Percentiles rank a stretch among this genome's conserved stretches.
phyloP scores from a whole-genome alignment of 2,329 filamentous ascomycete genomes.

The Fusarium sp. region DNA sequence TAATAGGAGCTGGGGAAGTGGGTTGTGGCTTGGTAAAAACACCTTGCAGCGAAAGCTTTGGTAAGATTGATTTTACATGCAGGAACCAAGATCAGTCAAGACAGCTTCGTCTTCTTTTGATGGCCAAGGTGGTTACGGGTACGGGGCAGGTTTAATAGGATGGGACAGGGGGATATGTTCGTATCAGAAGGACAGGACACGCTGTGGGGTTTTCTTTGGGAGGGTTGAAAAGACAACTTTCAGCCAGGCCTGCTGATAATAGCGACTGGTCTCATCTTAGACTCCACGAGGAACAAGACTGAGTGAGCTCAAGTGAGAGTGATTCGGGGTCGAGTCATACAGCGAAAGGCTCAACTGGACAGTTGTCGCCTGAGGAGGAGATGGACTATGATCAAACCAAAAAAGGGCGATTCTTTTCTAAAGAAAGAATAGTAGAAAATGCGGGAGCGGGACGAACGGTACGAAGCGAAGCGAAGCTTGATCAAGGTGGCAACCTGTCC shows the following conservation, averaged over 20 bases:
- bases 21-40: constrained; percentile 37
- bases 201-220: constrained; percentile 37
- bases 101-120: constrained; percentile 34
- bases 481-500: constrained; percentile 12
- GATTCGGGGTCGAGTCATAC: constrained; percentile 48
- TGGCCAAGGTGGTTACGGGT: constrained; percentile 21
- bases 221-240: constrained; percentile 44
- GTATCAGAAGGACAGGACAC: constrained; percentile 47
- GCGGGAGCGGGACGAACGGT: constrained; percentile 48
- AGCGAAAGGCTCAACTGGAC: constrained; percentile 17
- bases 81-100: constrained; percentile 33
- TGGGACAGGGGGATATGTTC: constrained; percentile 14
- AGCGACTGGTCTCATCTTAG: constrained; percentile 54
- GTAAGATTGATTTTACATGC: constrained; percentile 16
- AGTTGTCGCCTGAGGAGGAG: constrained; percentile 30
- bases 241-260: constrained; percentile 57
- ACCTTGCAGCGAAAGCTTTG: constrained; percentile 20
- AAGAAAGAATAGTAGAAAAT: constrained; percentile 27
- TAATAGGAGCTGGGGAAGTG: constrained; percentile 40
- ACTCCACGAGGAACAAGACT: constrained; percentile 52
- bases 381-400: constrained; percentile 8
- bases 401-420: constrained; percentile 2
- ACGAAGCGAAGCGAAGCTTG: constrained; percentile 40
- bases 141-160: constrained; percentile 34
- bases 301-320: constrained; percentile 36